Base-by-base conservation (phyloP, 768 basidiomycete genomes). In the Trametes cinnabarina region DNA sequence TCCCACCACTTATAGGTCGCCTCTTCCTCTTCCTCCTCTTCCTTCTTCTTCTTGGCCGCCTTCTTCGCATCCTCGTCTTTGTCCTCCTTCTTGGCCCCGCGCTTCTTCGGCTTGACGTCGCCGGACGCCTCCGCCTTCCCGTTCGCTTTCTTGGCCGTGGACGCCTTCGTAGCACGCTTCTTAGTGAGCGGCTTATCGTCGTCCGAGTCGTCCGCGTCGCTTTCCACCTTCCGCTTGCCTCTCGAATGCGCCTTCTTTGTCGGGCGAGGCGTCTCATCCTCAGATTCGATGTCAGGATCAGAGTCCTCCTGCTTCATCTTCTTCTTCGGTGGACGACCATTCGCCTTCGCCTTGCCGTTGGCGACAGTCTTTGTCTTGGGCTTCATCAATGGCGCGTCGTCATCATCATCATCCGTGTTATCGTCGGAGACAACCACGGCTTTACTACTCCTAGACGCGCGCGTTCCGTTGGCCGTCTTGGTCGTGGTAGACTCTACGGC, bases 1-100 rank as follows among this genome's bases (percentile, higher is more conserved):
- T 94, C 90, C 96, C 94, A 97, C 92, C 92, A 95, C 61, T 83
- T 82, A 72, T 84, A 93, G 47, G 86, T 80, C 55, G 83, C 85
- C 54, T 87, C 88, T 53, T 84, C 80, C 39, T 93, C 90, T 53
- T 84, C 80, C 39, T 93, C 90, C 57, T 83, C 83, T 47, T 78
- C 73, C 41, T 80, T 74, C 65, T 76, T 73, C 66, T 84, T 83
- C 68, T 83, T 77, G 65, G 77, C 77, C 71, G 77, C 84, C 71
- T 79, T 83, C 28, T 49, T 23, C 3, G 58, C 50, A 23, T 57
- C 69, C 19, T 60, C 62, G 2, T 22, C 55, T 5, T 50, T 51
- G 61, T 78, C 75, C 48, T 76, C 74, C 61, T 73, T 82, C 63
- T 79, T 83, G 19, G 63, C 70, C 17, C 67, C 67, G 59, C 73